Conservation (phyloP, 2,329 filamentous ascomycete species). For the Ambrosiella cleistominuta region DNA sequence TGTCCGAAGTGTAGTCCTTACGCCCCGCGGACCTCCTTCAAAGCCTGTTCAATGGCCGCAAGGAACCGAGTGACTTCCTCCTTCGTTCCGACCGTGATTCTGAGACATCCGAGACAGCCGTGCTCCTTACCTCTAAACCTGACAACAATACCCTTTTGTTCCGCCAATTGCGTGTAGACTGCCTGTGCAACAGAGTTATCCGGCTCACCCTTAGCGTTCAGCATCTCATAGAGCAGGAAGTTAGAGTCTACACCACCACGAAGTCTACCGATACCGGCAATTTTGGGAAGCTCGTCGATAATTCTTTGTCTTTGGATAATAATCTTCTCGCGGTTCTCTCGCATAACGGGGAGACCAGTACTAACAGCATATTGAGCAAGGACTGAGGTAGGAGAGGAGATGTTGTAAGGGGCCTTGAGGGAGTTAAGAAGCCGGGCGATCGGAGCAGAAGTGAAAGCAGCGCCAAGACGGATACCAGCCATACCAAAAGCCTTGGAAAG, state of each 20-base stretch:
- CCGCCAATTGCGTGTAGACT: slow-evolving; percentile 72
- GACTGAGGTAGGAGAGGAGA: slow-evolving; percentile 71
- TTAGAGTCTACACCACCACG: slow-evolving; percentile 69
- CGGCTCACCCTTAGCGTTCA: slow-evolving; percentile 53
- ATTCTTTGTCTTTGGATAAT: slow-evolving; percentile 62
- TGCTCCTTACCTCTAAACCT: slow-evolving; percentile 85
- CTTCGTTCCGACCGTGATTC: slow-evolving; percentile 85
- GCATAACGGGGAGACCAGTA: slow-evolving; percentile 57
- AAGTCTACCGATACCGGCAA: slow-evolving; percentile 65
- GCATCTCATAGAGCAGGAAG: slow-evolving; percentile 79
- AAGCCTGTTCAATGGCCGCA: slow-evolving; percentile 38
- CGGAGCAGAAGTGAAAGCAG: slow-evolving; percentile 57
- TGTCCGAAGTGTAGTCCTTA: background rate
- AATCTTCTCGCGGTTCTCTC: slow-evolving; percentile 48
- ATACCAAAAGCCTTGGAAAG: slow-evolving; percentile 95
- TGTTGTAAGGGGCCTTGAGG: slow-evolving; percentile 92
- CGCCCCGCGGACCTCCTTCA: slow-evolving; percentile 25
- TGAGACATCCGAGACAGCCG: slow-evolving; percentile 72
- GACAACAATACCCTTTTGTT: slow-evolving; percentile 77
- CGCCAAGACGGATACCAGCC: slow-evolving; percentile 80
- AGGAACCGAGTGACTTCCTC: slow-evolving; percentile 68
- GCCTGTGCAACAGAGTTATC: slow-evolving; percentile 62
- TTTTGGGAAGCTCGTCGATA: slow-evolving; percentile 50
- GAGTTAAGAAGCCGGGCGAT: slow-evolving; percentile 73
- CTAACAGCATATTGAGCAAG: slow-evolving; percentile 60